These are phyloP conservation scores for Quercus glauca DNA, from an alignment of 306 rosid genomes.

Conservation along the genomic window DNA sequence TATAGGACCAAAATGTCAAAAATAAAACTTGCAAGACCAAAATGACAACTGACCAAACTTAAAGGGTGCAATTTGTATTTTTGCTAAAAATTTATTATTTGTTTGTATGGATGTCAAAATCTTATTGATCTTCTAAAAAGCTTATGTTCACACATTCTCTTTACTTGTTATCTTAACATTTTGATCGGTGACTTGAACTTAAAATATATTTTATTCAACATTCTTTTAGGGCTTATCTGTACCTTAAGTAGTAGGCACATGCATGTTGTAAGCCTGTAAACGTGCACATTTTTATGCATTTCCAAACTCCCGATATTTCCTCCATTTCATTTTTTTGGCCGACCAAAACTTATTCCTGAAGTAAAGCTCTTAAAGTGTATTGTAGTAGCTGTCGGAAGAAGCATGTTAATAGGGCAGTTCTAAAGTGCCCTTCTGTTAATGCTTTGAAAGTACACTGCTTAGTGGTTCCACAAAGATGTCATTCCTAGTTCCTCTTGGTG, in stretches of 20 bases:
- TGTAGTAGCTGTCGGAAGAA: not conserved
- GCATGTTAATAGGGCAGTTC: not conserved
- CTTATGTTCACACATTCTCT: not conserved
- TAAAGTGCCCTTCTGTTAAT: not conserved
- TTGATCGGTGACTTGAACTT: not conserved
- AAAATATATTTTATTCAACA: not conserved
- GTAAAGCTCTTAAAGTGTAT: not conserved
- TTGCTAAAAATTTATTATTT: not conserved
- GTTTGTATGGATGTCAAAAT: not conserved
- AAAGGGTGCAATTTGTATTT: too few species aligned
- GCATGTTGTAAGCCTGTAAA: not conserved
- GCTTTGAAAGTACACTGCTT: not conserved
- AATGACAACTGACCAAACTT: too few species aligned
- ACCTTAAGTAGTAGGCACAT: not conserved
- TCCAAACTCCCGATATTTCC: not conserved
- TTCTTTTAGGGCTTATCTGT: not conserved
- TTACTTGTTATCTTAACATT: not conserved
- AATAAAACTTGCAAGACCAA: too few species aligned
- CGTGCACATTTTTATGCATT: not conserved
- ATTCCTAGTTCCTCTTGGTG: conserved; percentile 23
- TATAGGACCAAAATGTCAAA: too few species aligned
- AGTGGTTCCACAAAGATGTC: conserved; percentile 25
- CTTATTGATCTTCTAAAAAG: not conserved
- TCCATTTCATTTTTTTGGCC: not conserved
- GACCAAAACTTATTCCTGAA: not conserved